Evolutionary conservation across 1,284 basidiomycete genomes (phyloP).

Genomic region (Sporisorium exsertum): DNA sequence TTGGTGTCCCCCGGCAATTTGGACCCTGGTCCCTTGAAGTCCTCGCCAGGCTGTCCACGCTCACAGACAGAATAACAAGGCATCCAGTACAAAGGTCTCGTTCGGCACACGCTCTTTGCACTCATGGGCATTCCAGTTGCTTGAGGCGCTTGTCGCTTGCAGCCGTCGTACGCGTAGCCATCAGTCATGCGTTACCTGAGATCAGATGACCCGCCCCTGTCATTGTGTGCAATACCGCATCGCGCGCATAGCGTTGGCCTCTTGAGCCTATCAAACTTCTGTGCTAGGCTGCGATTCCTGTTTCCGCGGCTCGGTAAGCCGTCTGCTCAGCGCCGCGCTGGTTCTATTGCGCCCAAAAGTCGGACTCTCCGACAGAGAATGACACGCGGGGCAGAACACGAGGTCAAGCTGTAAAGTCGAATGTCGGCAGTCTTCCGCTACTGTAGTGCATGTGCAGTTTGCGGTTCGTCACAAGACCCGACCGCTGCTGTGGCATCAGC

Average conservation of each 20-base stretch:
- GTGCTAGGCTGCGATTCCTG: neutral
- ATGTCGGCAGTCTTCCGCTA: conserved; percentile 21
- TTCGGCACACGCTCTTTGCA: no score
- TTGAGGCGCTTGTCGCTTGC: neutral
- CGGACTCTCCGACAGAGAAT: neutral
- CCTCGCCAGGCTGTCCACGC: no score
- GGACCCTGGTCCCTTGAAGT: neutral
- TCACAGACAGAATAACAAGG: no score
- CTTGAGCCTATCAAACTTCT: neutral
- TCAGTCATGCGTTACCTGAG: neutral
- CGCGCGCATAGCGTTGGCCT: neutral
- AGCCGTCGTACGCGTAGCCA: no score
- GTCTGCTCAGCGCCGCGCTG: neutral
- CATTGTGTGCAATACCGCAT: neutral
- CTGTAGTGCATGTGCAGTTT: no score
- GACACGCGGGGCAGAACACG: neutral
- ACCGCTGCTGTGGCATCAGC: neutral
- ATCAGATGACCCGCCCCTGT: conserved; percentile 31
- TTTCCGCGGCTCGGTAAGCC: neutral
- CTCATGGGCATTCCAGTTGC: no score
- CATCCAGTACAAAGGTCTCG: no score
- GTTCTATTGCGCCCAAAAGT: neutral
- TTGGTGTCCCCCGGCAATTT: neutral
- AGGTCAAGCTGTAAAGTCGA: conserved; percentile 2
- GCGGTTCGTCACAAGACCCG: neutral